Percentiles rank a stretch among this genome's conserved stretches.
These are phyloP conservation scores for Diversispora epigaea DNA, from an alignment of 192 early-diverging fungal species.

Conservation along the genomic window DNA sequence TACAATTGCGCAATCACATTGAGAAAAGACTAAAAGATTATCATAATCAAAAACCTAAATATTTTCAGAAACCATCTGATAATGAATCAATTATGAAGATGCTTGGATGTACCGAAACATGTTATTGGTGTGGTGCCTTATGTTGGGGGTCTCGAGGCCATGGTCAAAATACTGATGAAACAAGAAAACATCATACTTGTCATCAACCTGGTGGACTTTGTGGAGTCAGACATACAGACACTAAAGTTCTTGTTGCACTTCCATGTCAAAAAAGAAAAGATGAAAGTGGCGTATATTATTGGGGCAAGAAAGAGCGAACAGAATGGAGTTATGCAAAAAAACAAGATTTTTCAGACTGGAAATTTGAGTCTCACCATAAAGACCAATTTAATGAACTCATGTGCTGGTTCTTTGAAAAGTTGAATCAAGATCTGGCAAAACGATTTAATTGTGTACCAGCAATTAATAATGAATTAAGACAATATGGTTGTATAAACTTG, in stretches of 20 bases:
- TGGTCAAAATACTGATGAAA: background rate
- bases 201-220: conserved; percentile 21
- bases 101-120: conserved; percentile 21
- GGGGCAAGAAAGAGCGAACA: background rate
- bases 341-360: conserved; percentile 27
- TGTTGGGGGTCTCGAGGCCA: no score
- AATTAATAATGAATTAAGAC: background rate
- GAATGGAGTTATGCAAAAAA: conserved; percentile 8
- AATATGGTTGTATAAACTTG: background rate
- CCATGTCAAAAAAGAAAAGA: conserved; percentile 2
- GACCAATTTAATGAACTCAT: conserved; percentile 25
- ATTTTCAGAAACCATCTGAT: conserved; percentile 13
- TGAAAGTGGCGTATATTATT: background rate
- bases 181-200: conserved; percentile 30
- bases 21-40: conserved; percentile 9
- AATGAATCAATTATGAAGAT: conserved; percentile 22
- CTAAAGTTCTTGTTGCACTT: background rate
- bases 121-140: no score
- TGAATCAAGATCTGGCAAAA: conserved; percentile 19
- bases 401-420: conserved; percentile 33
- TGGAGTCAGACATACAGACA: no score
- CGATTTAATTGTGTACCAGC: background rate
- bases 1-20: background rate
- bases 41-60: background rate
- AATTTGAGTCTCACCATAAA: conserved; percentile 11